A percentile compares a stretch with the other conserved stretches of the same genome.
These are phyloP conservation scores for Oryza longistaminata DNA, from an alignment of 176 grass and related monocot genomes.

Conservation along the genomic window DNA sequence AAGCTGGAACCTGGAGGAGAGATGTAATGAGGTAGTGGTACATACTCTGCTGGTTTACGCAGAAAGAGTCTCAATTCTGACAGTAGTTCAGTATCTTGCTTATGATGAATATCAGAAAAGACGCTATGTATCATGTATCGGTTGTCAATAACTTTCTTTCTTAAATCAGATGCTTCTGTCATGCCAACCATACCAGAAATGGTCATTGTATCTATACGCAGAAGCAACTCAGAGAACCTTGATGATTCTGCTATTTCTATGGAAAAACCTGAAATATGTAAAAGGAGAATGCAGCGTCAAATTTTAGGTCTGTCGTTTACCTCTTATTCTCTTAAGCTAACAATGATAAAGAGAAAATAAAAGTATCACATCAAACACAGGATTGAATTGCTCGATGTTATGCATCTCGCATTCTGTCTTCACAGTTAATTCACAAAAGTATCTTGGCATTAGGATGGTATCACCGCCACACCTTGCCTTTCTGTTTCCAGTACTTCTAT, in stretches of 20 bases:
- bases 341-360: not conserved
- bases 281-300: not conserved
- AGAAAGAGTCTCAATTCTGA: slow-evolving; percentile 46
- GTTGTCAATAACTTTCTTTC: slow-evolving; percentile 51
- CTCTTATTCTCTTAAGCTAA: not conserved
- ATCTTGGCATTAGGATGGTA: not conserved
- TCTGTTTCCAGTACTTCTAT: slow-evolving; percentile 41
- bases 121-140: slow-evolving; percentile 27
- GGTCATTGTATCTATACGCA: slow-evolving; percentile 55
- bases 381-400: not conserved
- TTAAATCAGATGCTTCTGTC: slow-evolving; percentile 49
- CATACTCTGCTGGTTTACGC: slow-evolving; percentile 50
- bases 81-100: slow-evolving; percentile 45
- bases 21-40: not conserved
- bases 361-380: not conserved
- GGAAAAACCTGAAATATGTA: slow-evolving; percentile 36
- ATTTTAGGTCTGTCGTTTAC: not conserved
- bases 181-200: slow-evolving; percentile 45
- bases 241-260: not conserved
- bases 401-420: not conserved
- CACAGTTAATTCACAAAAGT: not conserved
- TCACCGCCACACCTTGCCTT: not conserved
- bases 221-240: slow-evolving; percentile 50
- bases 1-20: not conserved
- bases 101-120: slow-evolving; percentile 43